Base-by-base conservation (phyloP, 1,284 basidiomycete genomes). In the Laetiporus sulphureus region DNA sequence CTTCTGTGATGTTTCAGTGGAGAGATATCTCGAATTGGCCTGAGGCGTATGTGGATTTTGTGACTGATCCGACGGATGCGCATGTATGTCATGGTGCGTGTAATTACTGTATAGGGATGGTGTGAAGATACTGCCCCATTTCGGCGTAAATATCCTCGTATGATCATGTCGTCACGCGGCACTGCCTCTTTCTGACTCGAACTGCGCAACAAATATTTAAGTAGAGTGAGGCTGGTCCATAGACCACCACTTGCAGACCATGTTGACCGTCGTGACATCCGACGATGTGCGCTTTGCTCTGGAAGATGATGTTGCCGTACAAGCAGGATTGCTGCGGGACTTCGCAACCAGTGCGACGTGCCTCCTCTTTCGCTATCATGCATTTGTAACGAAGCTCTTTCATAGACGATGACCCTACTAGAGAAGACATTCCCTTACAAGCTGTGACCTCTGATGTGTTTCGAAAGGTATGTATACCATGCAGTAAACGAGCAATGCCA, bases 11-110 rank as follows among this genome's bases (percentile, higher is more conserved):
- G 11, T 42, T 40, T 3, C 51, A 91, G 90, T 92, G 53, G 86
- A 89, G 56, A 75, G 90, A 49, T 93, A 92, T 60, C 68, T 92
- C 21, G 90, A 93, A 54, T 71, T 91, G 38, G 84, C 77, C 29
- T 91, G n/a, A n/a, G n/a, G n/a, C n/a, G n/a, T n/a, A n/a, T n/a
- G n/a, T n/a, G n/a, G n/a, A n/a, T n/a, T n/a, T n/a, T n/a, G n/a
- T n/a, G n/a, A n/a, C n/a, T n/a, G n/a, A n/a, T n/a, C n/a, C n/a
- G n/a, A n/a, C n/a, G n/a, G n/a, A n/a, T n/a, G n/a, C n/a, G n/a
- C n/a, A n/a, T n/a, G n/a, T n/a, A n/a, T n/a, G n/a, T n/a, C n/a
- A n/a, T n/a, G n/a, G n/a, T n/a, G n/a, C n/a, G n/a, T n/a, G n/a
- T n/a, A n/a, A n/a, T n/a, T n/a, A n/a, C n/a, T n/a, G n/a, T n/a